Evolutionary conservation across 2,329 filamentous ascomycete species (phyloP).

Genomic region (Epichloe festucae): DNA sequence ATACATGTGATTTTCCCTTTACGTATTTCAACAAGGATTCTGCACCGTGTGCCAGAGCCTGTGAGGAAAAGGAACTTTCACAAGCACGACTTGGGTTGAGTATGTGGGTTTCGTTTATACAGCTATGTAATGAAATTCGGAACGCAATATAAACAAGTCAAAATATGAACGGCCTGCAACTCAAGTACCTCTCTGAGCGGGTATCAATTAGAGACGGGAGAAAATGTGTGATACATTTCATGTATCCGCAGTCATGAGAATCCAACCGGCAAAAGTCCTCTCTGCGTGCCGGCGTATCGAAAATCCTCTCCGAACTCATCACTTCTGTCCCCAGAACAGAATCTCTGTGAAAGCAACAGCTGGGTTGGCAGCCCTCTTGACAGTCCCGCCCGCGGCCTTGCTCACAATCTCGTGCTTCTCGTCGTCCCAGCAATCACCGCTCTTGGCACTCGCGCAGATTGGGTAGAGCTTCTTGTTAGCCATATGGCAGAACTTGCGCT

Average conservation of each 20-base stretch:
- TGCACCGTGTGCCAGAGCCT: too few species aligned
- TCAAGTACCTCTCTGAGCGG: background rate
- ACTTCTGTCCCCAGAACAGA: background rate
- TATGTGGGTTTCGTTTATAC: too few species aligned
- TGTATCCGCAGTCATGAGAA: background rate
- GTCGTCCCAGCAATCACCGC: slow-evolving; percentile 9
- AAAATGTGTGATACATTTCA: too few species aligned
- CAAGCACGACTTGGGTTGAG: too few species aligned
- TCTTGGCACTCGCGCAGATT: slow-evolving; percentile 5
- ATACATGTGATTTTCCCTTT: too few species aligned
- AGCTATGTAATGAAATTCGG: too few species aligned
- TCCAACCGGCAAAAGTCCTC: background rate
- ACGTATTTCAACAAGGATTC: too few species aligned
- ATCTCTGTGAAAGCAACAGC: background rate
- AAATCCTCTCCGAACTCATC: background rate
- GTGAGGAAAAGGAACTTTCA: too few species aligned
- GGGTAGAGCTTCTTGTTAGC: slow-evolving; percentile 7
- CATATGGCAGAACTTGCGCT: slow-evolving; percentile 12
- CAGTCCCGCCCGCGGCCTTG: background rate
- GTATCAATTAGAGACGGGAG: background rate
- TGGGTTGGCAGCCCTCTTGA: background rate
- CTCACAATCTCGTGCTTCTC: slow-evolving; percentile 3
- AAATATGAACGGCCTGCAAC: background rate
- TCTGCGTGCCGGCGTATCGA: background rate
- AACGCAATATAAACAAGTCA: too few species aligned